Evolutionary conservation across 176 grass and related monocot genomes (phyloP).

Genomic region (Musa troglodytarum): DNA sequence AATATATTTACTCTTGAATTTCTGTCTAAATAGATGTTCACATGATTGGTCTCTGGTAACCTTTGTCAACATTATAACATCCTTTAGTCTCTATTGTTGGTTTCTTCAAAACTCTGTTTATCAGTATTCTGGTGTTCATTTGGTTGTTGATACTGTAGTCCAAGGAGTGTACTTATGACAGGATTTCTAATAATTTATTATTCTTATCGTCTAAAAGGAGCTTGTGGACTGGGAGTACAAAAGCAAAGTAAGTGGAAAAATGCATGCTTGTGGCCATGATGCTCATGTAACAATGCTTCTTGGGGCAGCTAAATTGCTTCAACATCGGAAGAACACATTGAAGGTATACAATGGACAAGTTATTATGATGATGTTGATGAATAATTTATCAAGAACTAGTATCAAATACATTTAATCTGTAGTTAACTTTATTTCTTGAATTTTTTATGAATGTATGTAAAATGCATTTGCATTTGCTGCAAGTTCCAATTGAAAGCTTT

Average conservation of each 20-base stretch:
- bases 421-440: background rate
- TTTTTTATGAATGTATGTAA: background rate
- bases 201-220: conserved; percentile 36
- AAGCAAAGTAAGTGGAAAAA: conserved; percentile 69
- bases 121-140: background rate
- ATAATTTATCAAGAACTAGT: background rate
- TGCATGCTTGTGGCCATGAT: conserved; percentile 90
- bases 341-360: conserved; percentile 27
- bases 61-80: background rate
- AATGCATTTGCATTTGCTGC: background rate
- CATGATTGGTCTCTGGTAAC: background rate
- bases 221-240: conserved; percentile 72
- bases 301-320: conserved; percentile 63
- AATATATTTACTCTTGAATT: too few relatives aligned
- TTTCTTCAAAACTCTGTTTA: background rate
- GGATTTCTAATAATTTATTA: background rate
- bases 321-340: conserved; percentile 26
- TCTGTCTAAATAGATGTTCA: background rate
- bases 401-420: background rate
- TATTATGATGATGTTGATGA: background rate
- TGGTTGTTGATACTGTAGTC: background rate
- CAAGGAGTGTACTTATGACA: too few relatives aligned
- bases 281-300: conserved; percentile 68
- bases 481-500: background rate
- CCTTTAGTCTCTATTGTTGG: background rate